Base-by-base conservation (phyloP, 2,329 filamentous ascomycete genomes). In the Cryphonectria radicalis region DNA sequence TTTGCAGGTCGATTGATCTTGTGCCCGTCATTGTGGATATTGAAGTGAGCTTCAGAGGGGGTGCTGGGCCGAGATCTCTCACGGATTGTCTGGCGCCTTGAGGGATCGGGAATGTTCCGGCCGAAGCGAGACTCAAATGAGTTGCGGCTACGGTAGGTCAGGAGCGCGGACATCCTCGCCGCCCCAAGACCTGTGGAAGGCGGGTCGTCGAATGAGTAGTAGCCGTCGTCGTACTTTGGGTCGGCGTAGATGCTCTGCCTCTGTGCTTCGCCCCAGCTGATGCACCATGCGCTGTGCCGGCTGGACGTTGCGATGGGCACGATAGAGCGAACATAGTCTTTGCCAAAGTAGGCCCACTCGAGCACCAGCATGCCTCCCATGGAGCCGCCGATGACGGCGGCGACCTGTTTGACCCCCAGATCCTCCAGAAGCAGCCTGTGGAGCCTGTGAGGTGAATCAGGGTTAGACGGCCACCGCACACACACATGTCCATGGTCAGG, bases 151-250 rank as follows among this genome's bases (percentile, higher is more conserved):
- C 96, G 91, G 82, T 99, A 99, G 8, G 96, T 99, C 76, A 99
- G 85, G 53, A 99, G 88, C 1, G 96, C 96, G 70, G 95, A 94
- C 96, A 99, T 99, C 77, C 96, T 94, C 37, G 96, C 96, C 10
- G 96, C 96, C 17, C 95, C 94, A 2, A 99, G 88, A 0, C 96
- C 96, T 0, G 94, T 92, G 0, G 90, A 85, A 0, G 96, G 96
- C 46, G 95, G 95, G 76, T 98, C 94, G 43, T 92, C 88, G 77
- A 96, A 97, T 0, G 90, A 78, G 79, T 98, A 99, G 82, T 98
- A 98, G 62, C 96, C 96, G 78, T 98, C 95, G 73, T 98, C 94
- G 81, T 99, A 99, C 84, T 98, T 98, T 43, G 96, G 96, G 79
- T 99, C 96, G 55, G 94, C 95, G 82, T 98, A 99, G 80, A 99